These are phyloP conservation scores for Phytophthora sansomeana DNA, from an alignment of 352 stramenopile genomes.

Conservation along the genomic window DNA sequence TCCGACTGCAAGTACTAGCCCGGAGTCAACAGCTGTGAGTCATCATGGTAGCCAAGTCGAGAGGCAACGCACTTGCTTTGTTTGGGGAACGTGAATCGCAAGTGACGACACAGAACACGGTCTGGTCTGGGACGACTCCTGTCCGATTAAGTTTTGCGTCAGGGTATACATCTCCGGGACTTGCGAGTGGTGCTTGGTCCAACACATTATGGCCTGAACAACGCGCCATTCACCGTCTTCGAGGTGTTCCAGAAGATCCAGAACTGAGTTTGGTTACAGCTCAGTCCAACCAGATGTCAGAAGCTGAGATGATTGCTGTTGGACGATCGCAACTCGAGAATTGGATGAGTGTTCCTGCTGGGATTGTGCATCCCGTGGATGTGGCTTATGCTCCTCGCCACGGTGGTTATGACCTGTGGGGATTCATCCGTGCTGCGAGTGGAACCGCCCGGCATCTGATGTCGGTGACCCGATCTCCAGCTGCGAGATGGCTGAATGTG, in stretches of 20 bases:
- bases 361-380: too few relatives aligned
- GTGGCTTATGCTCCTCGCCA: too few relatives aligned
- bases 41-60: conserved; percentile 7
- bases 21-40: conserved; percentile 1
- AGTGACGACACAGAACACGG: not conserved
- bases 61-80: not conserved
- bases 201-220: not conserved
- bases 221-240: too few relatives aligned
- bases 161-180: not conserved
- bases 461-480: not conserved
- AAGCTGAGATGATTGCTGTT: too few relatives aligned
- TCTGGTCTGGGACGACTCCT: too few relatives aligned
- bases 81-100: not conserved
- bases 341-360: too few relatives aligned
- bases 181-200: not conserved
- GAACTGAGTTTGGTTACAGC: too few relatives aligned
- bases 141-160: not conserved
- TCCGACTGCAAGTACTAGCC: not conserved
- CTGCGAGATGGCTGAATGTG: not conserved
- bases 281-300: too few relatives aligned
- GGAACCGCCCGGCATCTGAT: not conserved
- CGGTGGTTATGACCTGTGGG: too few relatives aligned
- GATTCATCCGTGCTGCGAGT: not conserved
- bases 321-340: too few relatives aligned
- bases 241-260: too few relatives aligned